Percentiles rank a stretch among this genome's conserved stretches.
These are phyloP conservation scores for Aphelidium insulamus DNA, from an alignment of 371 early-diverging fungal genomes.

Conservation along the genomic window DNA sequence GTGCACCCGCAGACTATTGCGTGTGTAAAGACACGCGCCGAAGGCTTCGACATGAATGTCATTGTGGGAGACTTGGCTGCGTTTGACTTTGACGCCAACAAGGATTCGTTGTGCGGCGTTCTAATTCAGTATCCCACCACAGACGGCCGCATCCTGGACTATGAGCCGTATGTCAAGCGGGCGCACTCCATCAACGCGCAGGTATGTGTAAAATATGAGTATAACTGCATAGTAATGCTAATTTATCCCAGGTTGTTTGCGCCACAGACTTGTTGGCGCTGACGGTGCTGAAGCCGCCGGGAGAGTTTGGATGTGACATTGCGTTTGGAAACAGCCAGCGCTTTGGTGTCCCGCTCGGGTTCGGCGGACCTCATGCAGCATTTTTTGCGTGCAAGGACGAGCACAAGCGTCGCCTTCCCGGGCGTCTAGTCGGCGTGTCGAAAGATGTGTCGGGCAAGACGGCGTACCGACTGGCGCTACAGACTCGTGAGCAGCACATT, in stretches of 20 bases:
- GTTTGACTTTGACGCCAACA: constrained; percentile 47
- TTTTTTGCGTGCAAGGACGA: constrained; percentile 83
- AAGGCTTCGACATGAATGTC: constrained; percentile 73
- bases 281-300: constrained; percentile 71
- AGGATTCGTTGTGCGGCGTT: constrained; percentile 61
- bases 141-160: constrained; percentile 59
- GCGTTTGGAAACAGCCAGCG: constrained; percentile 88
- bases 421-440: constrained; percentile 84
- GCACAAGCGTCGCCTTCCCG: constrained; percentile 85
- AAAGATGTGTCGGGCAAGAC: constrained; percentile 64
- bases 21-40: constrained; percentile 73
- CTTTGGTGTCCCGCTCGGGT: constrained; percentile 92
- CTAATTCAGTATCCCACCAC: constrained; percentile 85
- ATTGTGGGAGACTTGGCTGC: constrained; percentile 51
- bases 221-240: too few relatives aligned
- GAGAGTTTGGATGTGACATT: constrained; percentile 87
- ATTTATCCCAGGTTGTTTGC: constrained; percentile 62
- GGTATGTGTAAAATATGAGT: too few relatives aligned
- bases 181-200: constrained; percentile 52
- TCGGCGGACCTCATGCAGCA: constrained; percentile 97
- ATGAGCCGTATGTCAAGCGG: constrained; percentile 41
- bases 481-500: constrained; percentile 96
- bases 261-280: constrained; percentile 88
- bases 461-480: constrained; percentile 85
- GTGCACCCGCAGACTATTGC: constrained; percentile 88